Evolutionary conservation across 1,284 basidiomycete species (phyloP).

Genomic region (Naganishia sp.): DNA sequence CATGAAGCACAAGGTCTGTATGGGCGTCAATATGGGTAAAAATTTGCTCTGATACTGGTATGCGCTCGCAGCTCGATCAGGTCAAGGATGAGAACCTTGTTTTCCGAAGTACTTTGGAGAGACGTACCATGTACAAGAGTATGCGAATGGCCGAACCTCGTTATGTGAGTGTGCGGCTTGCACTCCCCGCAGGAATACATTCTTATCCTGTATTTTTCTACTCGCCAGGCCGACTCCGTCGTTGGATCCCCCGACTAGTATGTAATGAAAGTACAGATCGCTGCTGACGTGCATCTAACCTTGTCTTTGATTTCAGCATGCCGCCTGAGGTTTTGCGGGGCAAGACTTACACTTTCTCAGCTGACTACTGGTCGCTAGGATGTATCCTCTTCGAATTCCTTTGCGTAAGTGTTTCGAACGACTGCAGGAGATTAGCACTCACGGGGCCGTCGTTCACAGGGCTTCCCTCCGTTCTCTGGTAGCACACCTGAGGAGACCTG

Average conservation of each 20-base stretch:
- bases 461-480: constrained; percentile 97
- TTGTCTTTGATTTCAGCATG: constrained; percentile 43
- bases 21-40: constrained; percentile 7
- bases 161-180: constrained; percentile 57
- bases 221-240: constrained; percentile 77
- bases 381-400: constrained; percentile 98
- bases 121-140: constrained; percentile 90
- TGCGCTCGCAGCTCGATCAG: constrained; percentile 73
- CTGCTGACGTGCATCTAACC: constrained; percentile 39
- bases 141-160: constrained; percentile 87
- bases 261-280: constrained; percentile 11
- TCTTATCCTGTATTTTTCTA: constrained; percentile 12
- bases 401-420: constrained; percentile 47
- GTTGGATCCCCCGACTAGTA: constrained; percentile 95
- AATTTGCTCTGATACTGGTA: background rate
- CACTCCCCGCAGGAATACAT: background rate
- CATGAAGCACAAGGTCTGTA: constrained; percentile 79
- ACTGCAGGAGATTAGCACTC: background rate
- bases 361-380: constrained; percentile 98
- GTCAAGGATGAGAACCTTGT: constrained; percentile 92
- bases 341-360: constrained; percentile 90
- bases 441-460: constrained; percentile 50
- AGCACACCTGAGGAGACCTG: constrained; percentile 96
- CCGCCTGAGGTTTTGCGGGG: constrained; percentile 83
- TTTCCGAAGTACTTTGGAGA: constrained; percentile 89